Evolutionary conservation across 2,329 filamentous ascomycete species (phyloP).

Genomic region (Fusarium dlaminii): DNA sequence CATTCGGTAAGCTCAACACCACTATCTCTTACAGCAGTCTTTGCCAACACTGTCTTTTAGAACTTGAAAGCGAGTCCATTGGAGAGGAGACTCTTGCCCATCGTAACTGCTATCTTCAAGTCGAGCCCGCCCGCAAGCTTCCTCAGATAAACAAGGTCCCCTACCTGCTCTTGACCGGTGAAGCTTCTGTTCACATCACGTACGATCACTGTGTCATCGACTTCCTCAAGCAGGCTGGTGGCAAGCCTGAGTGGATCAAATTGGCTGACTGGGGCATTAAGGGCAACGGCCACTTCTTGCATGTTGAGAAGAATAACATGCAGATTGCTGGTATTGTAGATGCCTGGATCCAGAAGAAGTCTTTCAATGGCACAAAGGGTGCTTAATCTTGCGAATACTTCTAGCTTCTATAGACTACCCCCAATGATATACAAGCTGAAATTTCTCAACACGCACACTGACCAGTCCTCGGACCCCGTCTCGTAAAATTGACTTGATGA

Average conservation of each 20-base stretch:
- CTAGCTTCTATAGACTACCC: not conserved
- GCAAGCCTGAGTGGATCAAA: slow-evolving; percentile 25
- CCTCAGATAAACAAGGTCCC: slow-evolving; percentile 28
- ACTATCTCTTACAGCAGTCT: no score
- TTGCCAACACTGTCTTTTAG: not conserved
- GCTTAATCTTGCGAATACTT: not conserved
- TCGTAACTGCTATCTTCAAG: slow-evolving; percentile 28
- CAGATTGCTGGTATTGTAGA: slow-evolving; percentile 16
- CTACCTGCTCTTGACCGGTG: slow-evolving; percentile 23
- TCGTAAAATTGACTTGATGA: not conserved
- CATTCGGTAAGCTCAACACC: not conserved
- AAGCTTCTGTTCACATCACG: slow-evolving; percentile 24
- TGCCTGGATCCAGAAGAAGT: slow-evolving; percentile 8
- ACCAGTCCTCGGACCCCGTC: no score
- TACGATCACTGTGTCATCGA: slow-evolving; percentile 27
- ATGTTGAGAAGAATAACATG: slow-evolving; percentile 32
- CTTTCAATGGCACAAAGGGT: not conserved
- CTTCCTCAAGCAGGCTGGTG: slow-evolving; percentile 26
- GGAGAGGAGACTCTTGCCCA: slow-evolving; percentile 23
- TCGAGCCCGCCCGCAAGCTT: slow-evolving; percentile 22
- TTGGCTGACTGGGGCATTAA: slow-evolving; percentile 17
- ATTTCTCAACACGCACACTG: no score
- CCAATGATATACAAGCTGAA: not conserved
- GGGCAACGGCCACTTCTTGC: slow-evolving; percentile 31
- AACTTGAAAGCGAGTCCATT: slow-evolving; percentile 14